A percentile compares a stretch with the other conserved stretches of the same genome.
Conservation (phyloP, 2,329 filamentous ascomycete species). For the Drechslerella stenobrocha region DNA sequence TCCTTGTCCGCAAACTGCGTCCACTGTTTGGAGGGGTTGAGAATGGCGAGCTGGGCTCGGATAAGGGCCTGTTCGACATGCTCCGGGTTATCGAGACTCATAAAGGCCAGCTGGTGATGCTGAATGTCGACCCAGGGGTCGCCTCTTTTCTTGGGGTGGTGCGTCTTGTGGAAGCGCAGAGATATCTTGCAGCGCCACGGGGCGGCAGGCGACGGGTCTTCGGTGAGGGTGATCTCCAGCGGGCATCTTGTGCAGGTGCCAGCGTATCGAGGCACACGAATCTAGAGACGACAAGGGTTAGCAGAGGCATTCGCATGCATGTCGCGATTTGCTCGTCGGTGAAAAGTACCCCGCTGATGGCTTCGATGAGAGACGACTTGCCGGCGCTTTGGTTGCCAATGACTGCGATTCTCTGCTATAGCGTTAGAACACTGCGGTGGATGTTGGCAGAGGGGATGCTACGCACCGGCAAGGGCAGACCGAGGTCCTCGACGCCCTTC, state of each 20-base stretch:
- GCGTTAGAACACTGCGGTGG: not conserved
- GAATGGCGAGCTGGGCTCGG: slow-evolving; percentile 50
- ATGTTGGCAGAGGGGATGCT: not conserved
- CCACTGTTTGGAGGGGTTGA: slow-evolving; percentile 51
- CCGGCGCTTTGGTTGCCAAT: slow-evolving; percentile 53
- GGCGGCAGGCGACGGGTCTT: slow-evolving; percentile 41
- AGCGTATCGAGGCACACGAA: slow-evolving; percentile 52
- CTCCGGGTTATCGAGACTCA: slow-evolving; percentile 47
- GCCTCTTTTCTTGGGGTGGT: slow-evolving; percentile 41
- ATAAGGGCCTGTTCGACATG: slow-evolving; percentile 50
- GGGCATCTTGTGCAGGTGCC: slow-evolving; percentile 53
- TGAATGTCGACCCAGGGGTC: slow-evolving; percentile 50
- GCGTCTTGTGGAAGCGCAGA: slow-evolving; percentile 51
- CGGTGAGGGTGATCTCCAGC: slow-evolving; percentile 52
- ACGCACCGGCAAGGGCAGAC: slow-evolving; percentile 49
- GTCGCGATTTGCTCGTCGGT: not conserved
- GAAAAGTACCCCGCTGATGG: slow-evolving; percentile 51
- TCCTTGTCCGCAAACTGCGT: slow-evolving; percentile 44
- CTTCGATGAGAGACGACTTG: slow-evolving; percentile 52
- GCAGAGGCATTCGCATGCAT: not conserved
- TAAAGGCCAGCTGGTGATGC: slow-evolving; percentile 49
- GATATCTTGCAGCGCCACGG: slow-evolving; percentile 51
- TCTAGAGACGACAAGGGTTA: slow-evolving; percentile 38
- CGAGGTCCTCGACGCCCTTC: slow-evolving; percentile 52
- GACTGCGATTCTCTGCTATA: slow-evolving; percentile 50